phyloP scores from a whole-genome alignment of 331 rosid genomes.

The Quercus tomentella region DNA sequence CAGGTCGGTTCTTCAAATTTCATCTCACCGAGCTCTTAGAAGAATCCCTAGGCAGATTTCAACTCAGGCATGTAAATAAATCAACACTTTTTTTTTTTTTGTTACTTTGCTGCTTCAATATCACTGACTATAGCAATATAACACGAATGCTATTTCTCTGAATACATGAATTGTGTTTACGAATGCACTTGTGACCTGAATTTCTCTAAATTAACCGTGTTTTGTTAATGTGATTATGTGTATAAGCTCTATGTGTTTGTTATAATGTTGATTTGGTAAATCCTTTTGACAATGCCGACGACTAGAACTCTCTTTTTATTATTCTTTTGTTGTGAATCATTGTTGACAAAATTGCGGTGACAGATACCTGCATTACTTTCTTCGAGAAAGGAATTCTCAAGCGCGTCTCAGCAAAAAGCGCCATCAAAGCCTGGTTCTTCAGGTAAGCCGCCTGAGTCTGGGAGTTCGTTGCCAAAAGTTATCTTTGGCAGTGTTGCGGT shows the following conservation, averaged over 20 bases:
- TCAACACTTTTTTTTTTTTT: neutral
- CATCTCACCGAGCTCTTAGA: constrained; percentile 47
- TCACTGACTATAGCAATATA: neutral
- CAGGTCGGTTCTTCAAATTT: constrained; percentile 69
- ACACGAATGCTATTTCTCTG: too few species aligned
- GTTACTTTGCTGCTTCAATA: neutral
- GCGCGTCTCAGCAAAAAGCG: constrained; percentile 34
- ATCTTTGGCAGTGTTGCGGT: constrained; percentile 60
- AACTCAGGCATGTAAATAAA: constrained; percentile 41
- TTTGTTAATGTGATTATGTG: neutral
- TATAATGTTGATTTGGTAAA: neutral
- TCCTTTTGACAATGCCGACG: neutral
- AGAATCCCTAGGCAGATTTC: constrained; percentile 48
- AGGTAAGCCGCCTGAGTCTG: constrained; percentile 43
- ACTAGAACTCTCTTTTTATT: constrained; percentile 2
- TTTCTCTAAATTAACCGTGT: neutral
- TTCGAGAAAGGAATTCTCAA: constrained; percentile 56
- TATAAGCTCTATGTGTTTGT: neutral
- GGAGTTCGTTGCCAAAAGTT: constrained; percentile 39
- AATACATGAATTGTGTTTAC: neutral
- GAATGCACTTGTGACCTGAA: neutral
- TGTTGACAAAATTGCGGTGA: constrained; percentile 24
- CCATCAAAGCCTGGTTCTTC: constrained; percentile 41
- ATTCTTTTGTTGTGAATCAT: neutral
- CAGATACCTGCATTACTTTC: constrained; percentile 45